Conservation (phyloP, 768 basidiomycete genomes). For the Termitomyces sp. region DNA sequence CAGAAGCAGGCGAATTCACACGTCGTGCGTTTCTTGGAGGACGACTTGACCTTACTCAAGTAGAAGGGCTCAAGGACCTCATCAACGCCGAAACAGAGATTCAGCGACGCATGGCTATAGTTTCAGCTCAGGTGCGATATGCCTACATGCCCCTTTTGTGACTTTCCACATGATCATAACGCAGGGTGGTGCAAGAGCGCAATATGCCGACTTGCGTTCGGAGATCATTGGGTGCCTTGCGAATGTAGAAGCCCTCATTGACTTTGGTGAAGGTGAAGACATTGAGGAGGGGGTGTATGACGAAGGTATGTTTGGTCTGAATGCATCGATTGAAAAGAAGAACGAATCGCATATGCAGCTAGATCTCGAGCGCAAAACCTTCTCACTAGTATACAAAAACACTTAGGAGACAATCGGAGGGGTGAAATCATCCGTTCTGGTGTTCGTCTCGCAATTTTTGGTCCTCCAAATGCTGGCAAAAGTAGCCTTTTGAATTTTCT, state of each 20-base stretch:
- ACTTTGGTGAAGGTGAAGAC: conserved; percentile 91
- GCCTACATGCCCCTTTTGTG: conserved; percentile 7
- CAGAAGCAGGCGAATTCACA: conserved; percentile 87
- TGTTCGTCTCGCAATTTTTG: conserved; percentile 81
- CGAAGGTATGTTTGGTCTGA: conserved; percentile 41
- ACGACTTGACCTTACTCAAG: conserved; percentile 81
- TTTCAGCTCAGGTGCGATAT: conserved; percentile 57
- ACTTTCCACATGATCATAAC: background rate
- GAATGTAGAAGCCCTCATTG: conserved; percentile 83
- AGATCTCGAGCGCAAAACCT: conserved; percentile 44
- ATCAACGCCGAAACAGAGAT: conserved; percentile 86
- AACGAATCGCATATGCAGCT: conserved; percentile 34
- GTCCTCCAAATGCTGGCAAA: conserved; percentile 94
- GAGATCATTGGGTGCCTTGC: conserved; percentile 72
- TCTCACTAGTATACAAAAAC: conserved; percentile 42
- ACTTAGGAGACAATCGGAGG: conserved; percentile 66
- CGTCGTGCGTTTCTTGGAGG: conserved; percentile 78
- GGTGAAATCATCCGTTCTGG: conserved; percentile 85
- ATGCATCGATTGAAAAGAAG: background rate
- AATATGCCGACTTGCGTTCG: conserved; percentile 59
- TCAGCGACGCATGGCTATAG: conserved; percentile 70
- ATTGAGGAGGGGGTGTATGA: conserved; percentile 79
- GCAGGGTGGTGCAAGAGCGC: conserved; percentile 58
- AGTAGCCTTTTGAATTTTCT: conserved; percentile 84
- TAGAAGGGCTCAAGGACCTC: conserved; percentile 82